phyloP scores from a whole-genome alignment of 441 rosid genomes.

The Biscutella auriculata region DNA sequence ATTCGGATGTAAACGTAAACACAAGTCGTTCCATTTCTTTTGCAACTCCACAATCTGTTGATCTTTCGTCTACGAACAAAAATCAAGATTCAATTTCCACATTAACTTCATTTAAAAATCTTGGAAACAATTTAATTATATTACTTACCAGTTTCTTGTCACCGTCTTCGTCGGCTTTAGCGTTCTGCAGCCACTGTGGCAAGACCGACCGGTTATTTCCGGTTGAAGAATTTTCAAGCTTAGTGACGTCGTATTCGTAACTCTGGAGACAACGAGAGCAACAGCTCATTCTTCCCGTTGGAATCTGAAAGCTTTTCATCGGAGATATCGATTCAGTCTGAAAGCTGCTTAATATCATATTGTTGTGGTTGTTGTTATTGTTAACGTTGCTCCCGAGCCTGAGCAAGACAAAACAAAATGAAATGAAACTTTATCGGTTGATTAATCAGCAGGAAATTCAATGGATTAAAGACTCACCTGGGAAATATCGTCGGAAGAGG shows the following conservation, averaged over 20 bases:
- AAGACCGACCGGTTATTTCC: conserved; percentile 34
- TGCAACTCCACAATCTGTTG: conserved; percentile 51
- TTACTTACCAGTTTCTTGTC: conserved; percentile 18
- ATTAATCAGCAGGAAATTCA: neutral
- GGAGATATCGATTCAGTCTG: conserved; percentile 43
- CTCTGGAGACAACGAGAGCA: conserved; percentile 59
- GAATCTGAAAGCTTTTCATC: conserved; percentile 34
- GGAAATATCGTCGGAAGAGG: conserved; percentile 44
- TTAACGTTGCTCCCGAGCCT: conserved; percentile 26
- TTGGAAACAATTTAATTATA: neutral
- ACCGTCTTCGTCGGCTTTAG: conserved; percentile 33
- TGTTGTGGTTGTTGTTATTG: neutral
- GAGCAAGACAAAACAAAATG: neutral
- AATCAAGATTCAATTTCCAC: neutral
- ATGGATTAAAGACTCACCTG: conserved; percentile 32
- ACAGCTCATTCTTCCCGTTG: conserved; percentile 29
- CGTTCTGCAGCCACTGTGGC: conserved; percentile 80
- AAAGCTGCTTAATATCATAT: conserved; percentile 28
- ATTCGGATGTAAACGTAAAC: conserved; percentile 54
- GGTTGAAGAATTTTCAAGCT: conserved; percentile 31
- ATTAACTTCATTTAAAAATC: neutral
- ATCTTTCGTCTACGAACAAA: conserved; percentile 43
- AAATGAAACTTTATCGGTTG: neutral
- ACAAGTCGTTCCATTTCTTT: conserved; percentile 70
- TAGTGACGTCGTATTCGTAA: conserved; percentile 57